Conservation (phyloP, 345 rosid genomes). For the Eucalyptus guilfoylei region DNA sequence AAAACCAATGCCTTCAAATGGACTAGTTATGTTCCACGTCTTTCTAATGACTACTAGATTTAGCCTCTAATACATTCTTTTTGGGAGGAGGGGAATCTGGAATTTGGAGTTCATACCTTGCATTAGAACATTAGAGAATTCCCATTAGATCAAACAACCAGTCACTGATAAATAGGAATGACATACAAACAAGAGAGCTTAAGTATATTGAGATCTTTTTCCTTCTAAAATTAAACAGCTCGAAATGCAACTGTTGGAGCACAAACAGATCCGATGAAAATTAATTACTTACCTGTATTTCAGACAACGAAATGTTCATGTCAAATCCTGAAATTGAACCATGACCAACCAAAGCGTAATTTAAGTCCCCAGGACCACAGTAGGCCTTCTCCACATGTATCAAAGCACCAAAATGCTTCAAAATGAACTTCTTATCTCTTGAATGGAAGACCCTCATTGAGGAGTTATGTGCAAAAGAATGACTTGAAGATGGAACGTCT, state of each 20-base stretch:
- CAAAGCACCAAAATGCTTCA: constrained; percentile 44
- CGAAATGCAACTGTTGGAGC: background rate
- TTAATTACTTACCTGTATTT: constrained; percentile 44
- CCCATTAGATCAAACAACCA: background rate
- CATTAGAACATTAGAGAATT: background rate
- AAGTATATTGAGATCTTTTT: background rate
- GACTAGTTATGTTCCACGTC: background rate
- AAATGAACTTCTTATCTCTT: constrained; percentile 39
- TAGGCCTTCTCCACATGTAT: constrained; percentile 35
- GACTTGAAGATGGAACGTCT: constrained; percentile 8
- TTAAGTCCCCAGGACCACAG: constrained; percentile 11
- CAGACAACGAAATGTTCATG: constrained; percentile 56
- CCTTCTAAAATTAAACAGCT: background rate
- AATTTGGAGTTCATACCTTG: background rate
- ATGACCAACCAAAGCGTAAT: constrained; percentile 52
- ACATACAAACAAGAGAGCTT: background rate
- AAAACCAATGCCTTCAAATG: background rate
- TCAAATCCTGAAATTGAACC: constrained; percentile 69
- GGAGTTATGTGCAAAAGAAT: constrained; percentile 1
- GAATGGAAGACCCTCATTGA: constrained; percentile 10
- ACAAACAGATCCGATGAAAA: background rate
- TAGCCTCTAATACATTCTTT: background rate
- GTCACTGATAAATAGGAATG: background rate
- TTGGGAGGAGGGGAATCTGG: background rate
- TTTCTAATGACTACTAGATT: background rate